These are phyloP conservation scores for Lipomyces anomalus DNA, from an alignment of 805 yeast genomes.

Conservation along the genomic window DNA sequence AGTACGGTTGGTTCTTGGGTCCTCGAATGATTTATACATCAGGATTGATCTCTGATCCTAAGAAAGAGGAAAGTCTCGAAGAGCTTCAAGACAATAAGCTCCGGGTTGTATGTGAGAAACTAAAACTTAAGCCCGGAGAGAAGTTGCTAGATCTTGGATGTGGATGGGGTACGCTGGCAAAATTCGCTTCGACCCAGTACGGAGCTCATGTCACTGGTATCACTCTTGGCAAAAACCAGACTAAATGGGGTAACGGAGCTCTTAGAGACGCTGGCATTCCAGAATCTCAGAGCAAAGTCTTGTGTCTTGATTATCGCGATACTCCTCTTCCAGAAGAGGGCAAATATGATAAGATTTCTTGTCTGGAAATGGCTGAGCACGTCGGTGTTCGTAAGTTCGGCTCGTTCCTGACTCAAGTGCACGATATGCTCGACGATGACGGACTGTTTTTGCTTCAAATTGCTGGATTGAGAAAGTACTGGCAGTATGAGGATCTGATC, in stretches of 20 bases:
- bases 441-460: slow-evolving; percentile 82
- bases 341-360: slow-evolving; percentile 77
- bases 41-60: slow-evolving; percentile 71
- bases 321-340: slow-evolving; percentile 64
- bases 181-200: slow-evolving; percentile 72
- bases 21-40: slow-evolving; percentile 93
- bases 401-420: slow-evolving; percentile 69
- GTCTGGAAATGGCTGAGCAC: slow-evolving; percentile 94
- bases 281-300: slow-evolving; percentile 63
- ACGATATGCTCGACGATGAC: slow-evolving; percentile 85
- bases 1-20: slow-evolving; percentile 84
- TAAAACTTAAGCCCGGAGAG: slow-evolving; percentile 67
- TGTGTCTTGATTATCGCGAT: slow-evolving; percentile 86
- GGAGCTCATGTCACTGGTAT: slow-evolving; percentile 87
- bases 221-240: slow-evolving; percentile 85
- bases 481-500: slow-evolving; percentile 91
- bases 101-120: slow-evolving; percentile 81
- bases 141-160: slow-evolving; percentile 79
- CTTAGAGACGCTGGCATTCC: slow-evolving; percentile 64
- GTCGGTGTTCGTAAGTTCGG: slow-evolving; percentile 85
- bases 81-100: slow-evolving; percentile 82
- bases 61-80: slow-evolving; percentile 61
- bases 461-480: slow-evolving; percentile 82
- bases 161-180: slow-evolving; percentile 93
- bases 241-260: slow-evolving; percentile 77